Base-by-base conservation (phyloP, 2,329 filamentous ascomycete species). In the Colletotrichum shisoi region DNA sequence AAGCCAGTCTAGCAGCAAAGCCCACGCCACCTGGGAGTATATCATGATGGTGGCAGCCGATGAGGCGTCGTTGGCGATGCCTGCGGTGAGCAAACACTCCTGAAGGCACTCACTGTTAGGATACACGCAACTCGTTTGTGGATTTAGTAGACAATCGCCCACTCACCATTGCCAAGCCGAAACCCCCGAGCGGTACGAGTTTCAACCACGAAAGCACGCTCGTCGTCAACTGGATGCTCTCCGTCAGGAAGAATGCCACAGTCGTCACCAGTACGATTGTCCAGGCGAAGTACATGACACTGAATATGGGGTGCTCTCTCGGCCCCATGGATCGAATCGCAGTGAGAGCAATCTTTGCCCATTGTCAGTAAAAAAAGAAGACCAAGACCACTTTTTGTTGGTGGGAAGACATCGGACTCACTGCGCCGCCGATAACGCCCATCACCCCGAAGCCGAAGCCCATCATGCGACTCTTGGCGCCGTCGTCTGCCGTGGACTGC, bases 121-220 rank as follows among this genome's bases (percentile, higher is more conserved):
- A 27, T 8, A 8, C 27, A 8, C 27, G n/a, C 4, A 40, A 46
- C 40, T 21, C 11, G 39, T n/a, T 19, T n/a, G n/a, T n/a, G n/a
- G n/a, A n/a, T n/a, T 21, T 21, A 3, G 27, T 4, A 17, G 7
- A 13, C 4, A 4, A 4, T 6, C 5, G 3, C 12, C 6, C 42
- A 57, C 63, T 53, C 21, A 57, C 63, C 63, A 67, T 67, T 6
- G 24, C 51, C 40, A 67, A 67, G 15, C 63, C 63, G 40, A 67
- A 63, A 15, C 57, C 24, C 7, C 63, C 63, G 42, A 67, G 39
- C 17, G 63, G 59, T 34, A 48, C 51, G 39, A 67, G 31, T 15
- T 67, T 63, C 19, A 67, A 12, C 63, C 58, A 67, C 44, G 19
- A 67, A 13, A 54, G 24, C 15, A 3, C 42, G 3, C 34, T 57